Evolutionary conservation across 768 basidiomycete species (phyloP).

Genomic region (Pilatotrama ljubarskyi): DNA sequence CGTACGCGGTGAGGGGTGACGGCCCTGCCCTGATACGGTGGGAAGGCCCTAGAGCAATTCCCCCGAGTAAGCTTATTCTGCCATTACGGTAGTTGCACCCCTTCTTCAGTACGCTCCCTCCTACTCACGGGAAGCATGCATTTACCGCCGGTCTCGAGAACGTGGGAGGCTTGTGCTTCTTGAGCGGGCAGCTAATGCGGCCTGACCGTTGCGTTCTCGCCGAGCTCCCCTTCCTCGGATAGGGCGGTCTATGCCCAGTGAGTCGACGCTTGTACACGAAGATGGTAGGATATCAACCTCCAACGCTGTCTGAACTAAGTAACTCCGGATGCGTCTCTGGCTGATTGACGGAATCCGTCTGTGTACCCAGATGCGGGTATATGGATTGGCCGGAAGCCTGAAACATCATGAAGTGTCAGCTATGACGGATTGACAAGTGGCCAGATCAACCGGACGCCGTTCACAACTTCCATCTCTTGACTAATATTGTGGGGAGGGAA

Average conservation of each 20-base stretch:
- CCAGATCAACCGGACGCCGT: too few species aligned
- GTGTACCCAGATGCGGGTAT: background rate
- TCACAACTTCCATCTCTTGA: constrained; percentile 1
- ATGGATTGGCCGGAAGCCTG: background rate
- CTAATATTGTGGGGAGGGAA: background rate
- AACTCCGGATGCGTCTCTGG: background rate
- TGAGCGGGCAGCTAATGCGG: constrained; percentile 1
- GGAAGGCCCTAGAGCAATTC: background rate
- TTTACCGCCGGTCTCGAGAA: background rate
- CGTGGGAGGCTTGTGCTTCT: background rate
- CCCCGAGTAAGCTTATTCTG: background rate
- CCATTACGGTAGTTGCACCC: background rate
- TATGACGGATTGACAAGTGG: too few species aligned
- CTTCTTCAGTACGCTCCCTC: background rate
- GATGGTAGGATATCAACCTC: background rate
- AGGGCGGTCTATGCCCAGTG: constrained; percentile 4
- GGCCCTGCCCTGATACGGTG: background rate
- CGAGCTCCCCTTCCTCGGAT: constrained; percentile 9
- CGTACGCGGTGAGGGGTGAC: too few species aligned
- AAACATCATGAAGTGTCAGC: background rate
- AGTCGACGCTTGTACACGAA: constrained; percentile 1
- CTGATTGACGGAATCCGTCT: background rate
- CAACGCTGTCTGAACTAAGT: background rate
- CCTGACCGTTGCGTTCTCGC: constrained; percentile 1
- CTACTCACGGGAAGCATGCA: background rate